Base-by-base conservation (phyloP, 352 stramenopile genomes). In the Phytopythium boreale region DNA sequence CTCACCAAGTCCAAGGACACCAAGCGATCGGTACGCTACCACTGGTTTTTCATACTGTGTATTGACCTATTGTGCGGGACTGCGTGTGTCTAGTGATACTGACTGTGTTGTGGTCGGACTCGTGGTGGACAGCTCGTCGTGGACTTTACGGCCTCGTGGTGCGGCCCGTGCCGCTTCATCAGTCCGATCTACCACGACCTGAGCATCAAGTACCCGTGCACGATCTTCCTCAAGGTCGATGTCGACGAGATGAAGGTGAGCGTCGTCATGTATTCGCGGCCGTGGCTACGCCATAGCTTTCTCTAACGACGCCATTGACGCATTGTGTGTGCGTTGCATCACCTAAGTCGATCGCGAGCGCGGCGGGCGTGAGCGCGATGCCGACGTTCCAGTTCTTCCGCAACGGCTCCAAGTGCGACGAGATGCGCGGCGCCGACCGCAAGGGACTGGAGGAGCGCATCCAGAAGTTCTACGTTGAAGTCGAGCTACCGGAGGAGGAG, bases 361-460 rank as follows among this genome's bases (percentile, higher is more conserved):
- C 64, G 12, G 93, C 83, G 68, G 90, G 85, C 27, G 90, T 98
- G 69, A 80, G 69, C 15, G 88, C 92, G 43, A 98, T 98, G 93
- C 95, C 95, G 9, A 98, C 95, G n/a, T 98, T 98, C 75, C 90
- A 98, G 63, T 93, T 98, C 68, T 98, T 89, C 72, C 95, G 96
- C 69, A 86, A 85, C 56, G 90, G 90, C 49, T 77, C 70, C 34
- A 97, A 94, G 73, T 88, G 93, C 34, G 88, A 97, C 60, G 89
- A 98, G 69, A 67, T 97, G 53, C 77, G 80, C 8, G 94, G 94
- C 11, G 94, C 94, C 12, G 82, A 97, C 67, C 82, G 77, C 51
- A 80, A 70, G 26, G 69, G 49, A 4, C 69, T 95, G 11, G 82
- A 93, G 61, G 51, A 64, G 34, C 68, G 69, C n/a, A 79, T 95